A percentile compares a stretch with the other conserved stretches of the same genome.
phyloP scores from a whole-genome alignment of 306 rosid species.

The Echinosophora koreensis region DNA sequence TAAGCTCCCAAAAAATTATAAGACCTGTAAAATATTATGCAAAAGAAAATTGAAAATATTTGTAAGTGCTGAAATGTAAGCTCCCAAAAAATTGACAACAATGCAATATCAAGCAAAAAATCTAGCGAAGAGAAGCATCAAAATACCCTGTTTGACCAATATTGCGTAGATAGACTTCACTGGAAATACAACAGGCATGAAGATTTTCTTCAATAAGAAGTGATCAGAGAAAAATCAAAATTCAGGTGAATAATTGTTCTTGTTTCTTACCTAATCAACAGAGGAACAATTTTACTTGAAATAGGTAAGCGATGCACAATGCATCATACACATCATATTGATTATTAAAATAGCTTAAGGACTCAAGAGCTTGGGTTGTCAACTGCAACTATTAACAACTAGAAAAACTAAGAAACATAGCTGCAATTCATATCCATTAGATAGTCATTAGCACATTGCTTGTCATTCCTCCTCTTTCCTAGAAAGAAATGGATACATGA shows the following conservation, averaged over 20 bases:
- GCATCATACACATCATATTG: constrained; percentile 14
- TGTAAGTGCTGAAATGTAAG: constrained; percentile 41
- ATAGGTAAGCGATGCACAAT: constrained; percentile 10
- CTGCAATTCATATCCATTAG: constrained; percentile 16
- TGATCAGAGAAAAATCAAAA: constrained; percentile 2
- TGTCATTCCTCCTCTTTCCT: constrained; percentile 18
- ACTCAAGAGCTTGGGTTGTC: neutral
- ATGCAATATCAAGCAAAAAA: constrained; percentile 36
- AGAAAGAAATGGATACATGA: neutral
- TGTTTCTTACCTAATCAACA: constrained; percentile 25
- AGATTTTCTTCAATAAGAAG: constrained; percentile 10
- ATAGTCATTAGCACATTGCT: constrained; percentile 38
- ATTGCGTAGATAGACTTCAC: constrained; percentile 2
- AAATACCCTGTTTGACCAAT: constrained; percentile 35
- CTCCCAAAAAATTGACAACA: constrained; percentile 19
- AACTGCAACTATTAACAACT: constrained; percentile 19
- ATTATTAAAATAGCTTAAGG: constrained; percentile 33
- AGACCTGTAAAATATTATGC: constrained; percentile 65
- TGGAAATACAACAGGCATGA: constrained; percentile 10
- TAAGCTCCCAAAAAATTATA: constrained; percentile 49
- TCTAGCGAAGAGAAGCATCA: constrained; percentile 6
- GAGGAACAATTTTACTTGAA: constrained; percentile 25
- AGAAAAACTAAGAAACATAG: constrained; percentile 21
- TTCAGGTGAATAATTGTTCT: neutral
- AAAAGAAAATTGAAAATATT: constrained; percentile 31